Evolutionary conservation across 2,329 filamentous ascomycete species (phyloP).

Genomic region (Fusarium anguioides): DNA sequence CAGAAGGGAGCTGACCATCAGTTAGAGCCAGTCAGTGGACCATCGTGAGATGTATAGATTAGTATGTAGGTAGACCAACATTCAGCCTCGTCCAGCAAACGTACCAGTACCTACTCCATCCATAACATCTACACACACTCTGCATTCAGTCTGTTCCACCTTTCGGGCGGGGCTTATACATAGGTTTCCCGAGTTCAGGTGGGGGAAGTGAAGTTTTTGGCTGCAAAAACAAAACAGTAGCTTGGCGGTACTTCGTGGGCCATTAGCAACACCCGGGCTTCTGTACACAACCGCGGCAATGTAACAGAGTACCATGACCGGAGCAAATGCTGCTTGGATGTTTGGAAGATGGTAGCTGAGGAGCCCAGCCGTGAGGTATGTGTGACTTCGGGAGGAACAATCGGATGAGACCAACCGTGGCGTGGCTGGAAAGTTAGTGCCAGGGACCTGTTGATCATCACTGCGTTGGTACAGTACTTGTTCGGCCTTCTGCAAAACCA

Average conservation of each 20-base stretch:
- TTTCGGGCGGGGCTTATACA: conserved; percentile 31
- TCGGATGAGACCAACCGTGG: conserved; percentile 20
- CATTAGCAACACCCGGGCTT: conserved; percentile 3
- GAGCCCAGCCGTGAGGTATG: conserved; percentile 18
- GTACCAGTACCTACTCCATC: neutral
- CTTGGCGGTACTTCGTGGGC: conserved; percentile 10
- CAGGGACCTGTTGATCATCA: conserved; percentile 18
- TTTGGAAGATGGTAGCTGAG: conserved; percentile 18
- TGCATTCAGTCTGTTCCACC: conserved; percentile 19
- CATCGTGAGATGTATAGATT: neutral
- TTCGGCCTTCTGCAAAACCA: neutral
- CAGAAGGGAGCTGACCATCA: conserved; percentile 31
- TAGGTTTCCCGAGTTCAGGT: conserved; percentile 28
- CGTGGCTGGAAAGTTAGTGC: conserved; percentile 7
- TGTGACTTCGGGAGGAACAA: conserved; percentile 35
- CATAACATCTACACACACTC: neutral
- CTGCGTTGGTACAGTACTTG: conserved; percentile 12
- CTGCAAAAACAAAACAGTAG: neutral
- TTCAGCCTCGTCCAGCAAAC: conserved; percentile 1
- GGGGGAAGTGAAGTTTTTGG: conserved; percentile 8
- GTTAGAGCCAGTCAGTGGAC: conserved; percentile 2
- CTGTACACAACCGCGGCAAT: conserved; percentile 9
- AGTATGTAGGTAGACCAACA: too few species aligned
- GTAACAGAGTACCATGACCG: conserved; percentile 17
- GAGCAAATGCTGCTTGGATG: conserved; percentile 16